phyloP scores from a whole-genome alignment of 2,329 filamentous ascomycete species.

The Calonectria pseudoreteaudii region DNA sequence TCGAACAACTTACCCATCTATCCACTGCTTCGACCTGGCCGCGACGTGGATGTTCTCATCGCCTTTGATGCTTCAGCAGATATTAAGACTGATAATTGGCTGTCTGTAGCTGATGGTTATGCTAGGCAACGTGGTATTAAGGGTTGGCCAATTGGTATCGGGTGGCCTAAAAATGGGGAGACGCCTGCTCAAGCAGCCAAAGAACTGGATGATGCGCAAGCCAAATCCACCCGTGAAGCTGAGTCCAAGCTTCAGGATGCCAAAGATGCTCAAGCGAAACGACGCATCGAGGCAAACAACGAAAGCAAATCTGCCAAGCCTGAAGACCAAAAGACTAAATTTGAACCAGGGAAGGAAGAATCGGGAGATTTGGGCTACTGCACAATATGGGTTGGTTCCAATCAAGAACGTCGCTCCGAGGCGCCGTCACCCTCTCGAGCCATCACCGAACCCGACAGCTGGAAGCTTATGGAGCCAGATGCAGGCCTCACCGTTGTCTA shows the following conservation, averaged over 20 bases:
- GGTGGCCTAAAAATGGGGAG: constrained; percentile 81
- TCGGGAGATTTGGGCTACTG: constrained; percentile 84
- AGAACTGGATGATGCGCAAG: constrained; percentile 75
- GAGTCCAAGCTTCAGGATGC: constrained; percentile 74
- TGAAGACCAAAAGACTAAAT: constrained; percentile 49
- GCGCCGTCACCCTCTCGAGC: constrained; percentile 62
- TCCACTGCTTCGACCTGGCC: constrained; percentile 87
- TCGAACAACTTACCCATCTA: constrained; percentile 98
- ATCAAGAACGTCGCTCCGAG: constrained; percentile 73
- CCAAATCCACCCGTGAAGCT: constrained; percentile 69
- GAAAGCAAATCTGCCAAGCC: constrained; percentile 38
- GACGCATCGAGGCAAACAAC: constrained; percentile 41
- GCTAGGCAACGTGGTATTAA: constrained; percentile 89
- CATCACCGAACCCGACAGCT: constrained; percentile 73
- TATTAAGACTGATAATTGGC: constrained; percentile 94
- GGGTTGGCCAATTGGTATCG: constrained; percentile 94
- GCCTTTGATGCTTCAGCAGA: constrained; percentile 97
- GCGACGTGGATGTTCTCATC: constrained; percentile 89
- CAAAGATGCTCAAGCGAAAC: constrained; percentile 56
- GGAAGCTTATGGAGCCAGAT: constrained; percentile 75
- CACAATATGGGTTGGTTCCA: constrained; percentile 94
- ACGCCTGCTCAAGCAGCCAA: constrained; percentile 69
- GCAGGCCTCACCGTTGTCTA: constrained; percentile 93
- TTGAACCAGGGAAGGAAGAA: constrained; percentile 56
- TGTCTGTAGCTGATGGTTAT: constrained; percentile 93